Evolutionary conservation across 495 filamentous ascomycete genomes (phyloP).

Genomic region (Diplogelasinospora grovesii): DNA sequence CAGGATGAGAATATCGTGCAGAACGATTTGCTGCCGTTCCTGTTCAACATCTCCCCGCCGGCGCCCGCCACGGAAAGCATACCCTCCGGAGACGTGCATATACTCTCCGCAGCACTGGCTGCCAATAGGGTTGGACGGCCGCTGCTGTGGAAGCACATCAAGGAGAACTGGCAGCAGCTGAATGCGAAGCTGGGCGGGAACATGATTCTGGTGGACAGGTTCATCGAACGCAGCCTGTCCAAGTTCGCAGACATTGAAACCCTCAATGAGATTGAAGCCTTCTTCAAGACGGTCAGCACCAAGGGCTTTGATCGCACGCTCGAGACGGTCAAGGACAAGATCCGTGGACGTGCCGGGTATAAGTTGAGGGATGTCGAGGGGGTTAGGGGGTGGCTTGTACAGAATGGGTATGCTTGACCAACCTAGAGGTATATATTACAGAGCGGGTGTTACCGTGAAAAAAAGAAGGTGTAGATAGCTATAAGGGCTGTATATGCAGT

Average conservation of each 20-base stretch:
- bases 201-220: conserved; percentile 80
- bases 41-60: conserved; percentile 66
- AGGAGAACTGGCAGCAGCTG: conserved; percentile 67
- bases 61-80: conserved; percentile 34
- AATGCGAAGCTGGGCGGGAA: conserved; percentile 62
- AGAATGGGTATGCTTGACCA: conserved; percentile 24
- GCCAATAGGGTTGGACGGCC: conserved; percentile 62
- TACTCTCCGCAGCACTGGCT: conserved; percentile 63
- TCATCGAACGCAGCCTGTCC: conserved; percentile 66
- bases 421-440: too few species aligned
- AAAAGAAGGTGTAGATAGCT: too few species aligned
- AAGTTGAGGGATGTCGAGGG: conserved; percentile 61
- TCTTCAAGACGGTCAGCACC: conserved; percentile 79
- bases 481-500: too few species aligned
- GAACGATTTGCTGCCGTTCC: conserved; percentile 68
- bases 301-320: conserved; percentile 73
- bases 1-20: conserved; percentile 60
- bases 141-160: conserved; percentile 76
- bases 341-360: conserved; percentile 71
- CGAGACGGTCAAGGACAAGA: conserved; percentile 71
- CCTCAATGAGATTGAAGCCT: conserved; percentile 69
- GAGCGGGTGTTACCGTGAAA: too few species aligned
- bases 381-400: conserved; percentile 49
- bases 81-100: conserved; percentile 72
- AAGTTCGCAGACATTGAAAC: conserved; percentile 66